phyloP scores from a whole-genome alignment of 331 rosid species.

The Dryas integrifolia region DNA sequence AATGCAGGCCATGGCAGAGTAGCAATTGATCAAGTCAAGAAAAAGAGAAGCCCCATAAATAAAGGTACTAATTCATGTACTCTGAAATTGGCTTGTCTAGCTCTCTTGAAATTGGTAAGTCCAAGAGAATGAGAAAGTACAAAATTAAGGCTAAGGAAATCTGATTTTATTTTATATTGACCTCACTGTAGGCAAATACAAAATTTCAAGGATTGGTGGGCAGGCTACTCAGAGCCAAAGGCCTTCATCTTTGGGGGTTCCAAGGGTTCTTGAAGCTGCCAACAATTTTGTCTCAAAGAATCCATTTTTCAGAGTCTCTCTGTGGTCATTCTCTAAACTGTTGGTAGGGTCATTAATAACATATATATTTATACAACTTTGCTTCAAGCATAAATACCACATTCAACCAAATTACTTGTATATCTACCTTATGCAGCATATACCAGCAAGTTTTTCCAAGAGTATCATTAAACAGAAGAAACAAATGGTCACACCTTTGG shows the following conservation, averaged over 20 bases:
- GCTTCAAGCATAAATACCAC: too few species aligned
- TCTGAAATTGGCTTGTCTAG: neutral
- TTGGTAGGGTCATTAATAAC: too few species aligned
- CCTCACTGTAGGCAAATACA: neutral
- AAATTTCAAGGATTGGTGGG: neutral
- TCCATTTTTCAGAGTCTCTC: too few species aligned
- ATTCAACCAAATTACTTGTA: too few species aligned
- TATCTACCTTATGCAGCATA: neutral
- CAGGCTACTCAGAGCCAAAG: neutral
- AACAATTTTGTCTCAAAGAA: neutral
- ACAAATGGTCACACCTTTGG: slow-evolving; percentile 14
- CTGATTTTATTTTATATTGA: neutral
- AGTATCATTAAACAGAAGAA: neutral
- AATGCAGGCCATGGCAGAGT: neutral
- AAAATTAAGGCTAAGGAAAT: neutral
- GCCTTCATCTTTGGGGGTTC: neutral
- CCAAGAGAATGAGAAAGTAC: neutral
- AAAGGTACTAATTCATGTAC: neutral
- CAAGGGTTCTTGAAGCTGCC: slow-evolving; percentile 1
- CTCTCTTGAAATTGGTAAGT: neutral
- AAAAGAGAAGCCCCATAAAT: neutral
- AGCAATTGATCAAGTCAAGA: neutral
- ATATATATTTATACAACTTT: too few species aligned
- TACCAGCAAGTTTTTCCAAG: neutral
- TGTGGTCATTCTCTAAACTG: too few species aligned